Conservation (phyloP, 345 rosid species). For the Hirschfeldia incana region DNA sequence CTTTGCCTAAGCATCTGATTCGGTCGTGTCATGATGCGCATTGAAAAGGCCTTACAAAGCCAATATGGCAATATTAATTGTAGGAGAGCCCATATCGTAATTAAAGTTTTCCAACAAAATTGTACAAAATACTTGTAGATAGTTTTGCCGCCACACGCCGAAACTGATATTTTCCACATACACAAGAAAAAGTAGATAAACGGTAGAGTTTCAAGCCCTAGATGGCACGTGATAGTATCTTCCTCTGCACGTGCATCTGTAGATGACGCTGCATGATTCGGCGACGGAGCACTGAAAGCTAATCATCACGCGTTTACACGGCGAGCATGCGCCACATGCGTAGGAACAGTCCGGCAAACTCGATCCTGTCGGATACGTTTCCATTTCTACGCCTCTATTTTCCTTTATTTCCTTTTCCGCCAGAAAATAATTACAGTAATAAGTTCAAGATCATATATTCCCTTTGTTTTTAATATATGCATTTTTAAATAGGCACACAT, state of each 20-base stretch:
- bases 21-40: not conserved
- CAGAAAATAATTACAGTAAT: not conserved
- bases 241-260: conserved; percentile 84
- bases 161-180: conserved; percentile 20
- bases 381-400: conserved; percentile 45
- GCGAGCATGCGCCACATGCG: conserved; percentile 87
- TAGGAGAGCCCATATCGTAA: conserved; percentile 4
- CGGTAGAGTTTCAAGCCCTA: conserved; percentile 27
- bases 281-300: conserved; percentile 78
- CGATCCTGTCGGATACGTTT: conserved; percentile 69
- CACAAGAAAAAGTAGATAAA: conserved; percentile 1
- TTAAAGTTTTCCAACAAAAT: not conserved
- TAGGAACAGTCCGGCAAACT: conserved; percentile 91
- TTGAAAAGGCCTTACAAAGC: conserved; percentile 1
- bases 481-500: too few species aligned
- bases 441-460: too few species aligned
- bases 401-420: not conserved
- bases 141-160: conserved; percentile 21
- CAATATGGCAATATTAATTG: not conserved
- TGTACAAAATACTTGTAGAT: conserved; percentile 21
- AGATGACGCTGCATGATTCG: conserved; percentile 95
- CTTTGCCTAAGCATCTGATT: conserved; percentile 1
- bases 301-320: conserved; percentile 92
- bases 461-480: too few species aligned
- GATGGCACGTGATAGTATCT: conserved; percentile 86